Conservation (phyloP, 176 grass and related monocot genomes). For the Carex pumila region DNA sequence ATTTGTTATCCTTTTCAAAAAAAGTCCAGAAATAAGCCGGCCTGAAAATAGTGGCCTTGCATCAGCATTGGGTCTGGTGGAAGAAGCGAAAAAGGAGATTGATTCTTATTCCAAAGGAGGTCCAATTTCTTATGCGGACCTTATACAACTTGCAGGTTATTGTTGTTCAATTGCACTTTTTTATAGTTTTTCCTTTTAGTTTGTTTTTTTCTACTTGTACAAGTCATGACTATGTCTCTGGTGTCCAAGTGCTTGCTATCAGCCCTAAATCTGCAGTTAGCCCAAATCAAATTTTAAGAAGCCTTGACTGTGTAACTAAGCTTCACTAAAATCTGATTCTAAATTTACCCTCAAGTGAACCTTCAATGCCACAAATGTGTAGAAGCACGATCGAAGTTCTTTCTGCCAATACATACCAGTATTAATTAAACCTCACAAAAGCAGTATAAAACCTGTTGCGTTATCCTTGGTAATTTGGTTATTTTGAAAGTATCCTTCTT, state of each 20-base stretch:
- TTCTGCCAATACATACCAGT: not conserved
- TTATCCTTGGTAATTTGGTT: not conserved
- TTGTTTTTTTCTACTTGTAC: not conserved
- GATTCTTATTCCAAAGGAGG: constrained; percentile 86
- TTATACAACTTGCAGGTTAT: constrained; percentile 69
- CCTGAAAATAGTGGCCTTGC: constrained; percentile 84
- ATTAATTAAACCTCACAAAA: not conserved
- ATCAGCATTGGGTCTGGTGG: constrained; percentile 57
- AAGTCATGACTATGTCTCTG: not conserved
- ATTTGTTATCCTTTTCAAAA: constrained; percentile 11
- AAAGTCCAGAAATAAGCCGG: constrained; percentile 89
- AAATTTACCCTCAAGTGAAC: not conserved
- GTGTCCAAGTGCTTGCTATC: not conserved
- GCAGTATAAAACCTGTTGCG: not conserved
- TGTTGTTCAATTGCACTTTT: not conserved
- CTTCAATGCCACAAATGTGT: not conserved
- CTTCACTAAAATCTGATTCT: not conserved
- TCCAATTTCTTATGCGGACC: constrained; percentile 75
- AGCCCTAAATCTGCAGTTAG: not conserved
- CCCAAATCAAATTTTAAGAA: not conserved
- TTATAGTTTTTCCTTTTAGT: not conserved
- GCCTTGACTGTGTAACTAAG: not conserved
- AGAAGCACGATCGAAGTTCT: not conserved
- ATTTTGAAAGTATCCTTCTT: not conserved
- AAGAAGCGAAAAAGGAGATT: constrained; percentile 74